These are phyloP conservation scores for Ceratopteris richardii DNA, from an alignment of 75 land plant species.

Conservation along the genomic window DNA sequence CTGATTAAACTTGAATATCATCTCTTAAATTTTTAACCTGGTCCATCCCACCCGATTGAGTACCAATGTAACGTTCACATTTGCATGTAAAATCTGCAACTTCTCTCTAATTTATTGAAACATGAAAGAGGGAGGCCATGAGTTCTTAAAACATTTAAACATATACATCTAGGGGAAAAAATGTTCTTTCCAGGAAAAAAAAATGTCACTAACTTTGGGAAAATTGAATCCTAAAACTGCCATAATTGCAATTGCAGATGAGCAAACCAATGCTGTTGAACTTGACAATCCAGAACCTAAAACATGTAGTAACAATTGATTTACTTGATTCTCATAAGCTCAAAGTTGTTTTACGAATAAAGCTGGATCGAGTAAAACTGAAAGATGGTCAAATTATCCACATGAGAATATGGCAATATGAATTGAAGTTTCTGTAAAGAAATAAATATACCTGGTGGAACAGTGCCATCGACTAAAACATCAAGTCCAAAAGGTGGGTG, in stretches of 20 bases:
- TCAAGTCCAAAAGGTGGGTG: conserved; percentile 60
- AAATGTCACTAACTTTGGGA: conserved; percentile 60
- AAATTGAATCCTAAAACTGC: conserved; percentile 55
- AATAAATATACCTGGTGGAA: conserved; percentile 71
- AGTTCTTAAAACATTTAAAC: no score
- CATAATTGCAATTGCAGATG: conserved; percentile 88
- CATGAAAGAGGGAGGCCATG: no score
- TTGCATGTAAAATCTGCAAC: conserved; percentile 88
- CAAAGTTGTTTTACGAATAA: conserved; percentile 1
- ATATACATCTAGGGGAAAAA: no score
- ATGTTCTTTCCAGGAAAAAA: no score
- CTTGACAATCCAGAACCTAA: conserved; percentile 95
- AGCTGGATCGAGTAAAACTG: no score
- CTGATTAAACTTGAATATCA: no score
- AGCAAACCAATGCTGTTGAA: conserved; percentile 97
- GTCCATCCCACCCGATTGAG: conserved; percentile 99
- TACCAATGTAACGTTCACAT: conserved; percentile 94
- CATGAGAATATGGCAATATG: no score
- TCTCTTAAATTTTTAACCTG: conserved; percentile 53
- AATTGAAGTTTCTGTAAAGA: no score
- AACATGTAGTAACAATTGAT: background rate
- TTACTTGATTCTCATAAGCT: background rate
- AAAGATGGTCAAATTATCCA: no score
- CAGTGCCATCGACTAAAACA: conserved; percentile 84
- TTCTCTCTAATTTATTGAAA: conserved; percentile 67